These are phyloP conservation scores for Boletus sp. DNA, from an alignment of 1,284 basidiomycete genomes.

Conservation along the genomic window DNA sequence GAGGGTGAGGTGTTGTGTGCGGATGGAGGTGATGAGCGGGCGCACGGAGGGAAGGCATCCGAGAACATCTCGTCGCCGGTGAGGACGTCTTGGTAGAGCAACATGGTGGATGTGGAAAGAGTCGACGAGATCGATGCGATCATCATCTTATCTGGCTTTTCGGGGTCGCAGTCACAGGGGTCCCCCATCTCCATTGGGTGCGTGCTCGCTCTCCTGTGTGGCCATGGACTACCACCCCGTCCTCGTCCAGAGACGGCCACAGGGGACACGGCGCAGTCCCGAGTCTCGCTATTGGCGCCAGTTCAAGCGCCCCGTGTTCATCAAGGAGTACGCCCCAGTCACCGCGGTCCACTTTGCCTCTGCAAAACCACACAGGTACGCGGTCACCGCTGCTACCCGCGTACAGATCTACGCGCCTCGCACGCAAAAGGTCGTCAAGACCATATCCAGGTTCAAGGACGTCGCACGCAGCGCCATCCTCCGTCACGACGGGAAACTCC, in stretches of 20 bases:
- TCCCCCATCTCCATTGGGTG: conserved; percentile 10
- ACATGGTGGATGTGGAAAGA: conserved; percentile 51
- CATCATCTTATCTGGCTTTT: conserved; percentile 27
- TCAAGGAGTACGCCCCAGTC: conserved; percentile 94
- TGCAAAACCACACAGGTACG: conserved; percentile 88
- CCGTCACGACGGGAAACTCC: conserved; percentile 90
- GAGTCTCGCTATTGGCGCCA: conserved; percentile 83
- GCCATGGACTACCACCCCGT: conserved; percentile 82
- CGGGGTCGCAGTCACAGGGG: conserved; percentile 22
- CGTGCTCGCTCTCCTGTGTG: too few species aligned
- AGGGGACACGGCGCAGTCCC: conserved; percentile 60
- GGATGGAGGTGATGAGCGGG: conserved; percentile 3
- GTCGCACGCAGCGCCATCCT: conserved; percentile 89
- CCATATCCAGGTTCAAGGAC: conserved; percentile 96
- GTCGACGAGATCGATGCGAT: conserved; percentile 15
- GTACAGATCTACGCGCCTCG: conserved; percentile 96
- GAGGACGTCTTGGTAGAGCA: conserved; percentile 79
- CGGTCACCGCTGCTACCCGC: conserved; percentile 92
- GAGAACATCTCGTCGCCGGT: conserved; percentile 94
- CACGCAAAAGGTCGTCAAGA: conserved; percentile 95
- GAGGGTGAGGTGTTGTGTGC: background rate
- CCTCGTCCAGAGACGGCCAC: conserved; percentile 61
- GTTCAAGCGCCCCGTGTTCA: conserved; percentile 85
- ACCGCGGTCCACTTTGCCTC: conserved; percentile 91
- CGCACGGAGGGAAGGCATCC: conserved; percentile 86